phyloP scores from a whole-genome alignment of 306 rosid genomes.

The Sphenostylis stenocarpa region DNA sequence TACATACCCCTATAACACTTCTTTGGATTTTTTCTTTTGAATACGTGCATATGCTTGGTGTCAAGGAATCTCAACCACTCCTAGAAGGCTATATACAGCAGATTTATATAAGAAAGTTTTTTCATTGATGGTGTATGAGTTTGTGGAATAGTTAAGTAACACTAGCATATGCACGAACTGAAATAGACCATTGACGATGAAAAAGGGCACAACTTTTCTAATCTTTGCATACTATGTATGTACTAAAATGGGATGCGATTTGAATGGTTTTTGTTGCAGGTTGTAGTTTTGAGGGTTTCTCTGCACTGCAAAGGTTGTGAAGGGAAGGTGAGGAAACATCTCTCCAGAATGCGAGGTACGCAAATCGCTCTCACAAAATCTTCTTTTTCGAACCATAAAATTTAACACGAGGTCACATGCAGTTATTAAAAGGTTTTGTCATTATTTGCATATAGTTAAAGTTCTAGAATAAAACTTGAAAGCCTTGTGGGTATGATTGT shows the following conservation, averaged over 20 bases:
- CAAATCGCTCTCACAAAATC: neutral
- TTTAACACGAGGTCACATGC: neutral
- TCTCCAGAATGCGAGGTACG: constrained; percentile 89
- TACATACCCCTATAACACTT: neutral
- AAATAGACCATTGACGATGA: neutral
- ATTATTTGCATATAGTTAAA: neutral
- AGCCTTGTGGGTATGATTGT: neutral
- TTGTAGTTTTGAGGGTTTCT: constrained; percentile 88
- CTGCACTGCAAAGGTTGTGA: constrained; percentile 96
- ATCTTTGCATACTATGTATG: neutral
- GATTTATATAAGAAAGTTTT: neutral
- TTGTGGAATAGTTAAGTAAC: neutral
- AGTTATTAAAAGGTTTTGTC: neutral
- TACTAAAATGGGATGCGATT: neutral
- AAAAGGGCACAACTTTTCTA: neutral
- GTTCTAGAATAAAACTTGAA: neutral
- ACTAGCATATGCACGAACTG: neutral
- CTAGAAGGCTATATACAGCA: neutral
- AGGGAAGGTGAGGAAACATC: constrained; percentile 91
- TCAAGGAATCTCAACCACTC: neutral
- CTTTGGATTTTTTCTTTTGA: neutral
- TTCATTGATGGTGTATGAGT: neutral
- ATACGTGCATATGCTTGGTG: neutral
- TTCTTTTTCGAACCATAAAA: neutral
- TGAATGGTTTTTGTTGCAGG: constrained; percentile 46